Evolutionary conservation across 1,139 yeast genomes (phyloP).

Genomic region (Yamadazyma blattariae): DNA sequence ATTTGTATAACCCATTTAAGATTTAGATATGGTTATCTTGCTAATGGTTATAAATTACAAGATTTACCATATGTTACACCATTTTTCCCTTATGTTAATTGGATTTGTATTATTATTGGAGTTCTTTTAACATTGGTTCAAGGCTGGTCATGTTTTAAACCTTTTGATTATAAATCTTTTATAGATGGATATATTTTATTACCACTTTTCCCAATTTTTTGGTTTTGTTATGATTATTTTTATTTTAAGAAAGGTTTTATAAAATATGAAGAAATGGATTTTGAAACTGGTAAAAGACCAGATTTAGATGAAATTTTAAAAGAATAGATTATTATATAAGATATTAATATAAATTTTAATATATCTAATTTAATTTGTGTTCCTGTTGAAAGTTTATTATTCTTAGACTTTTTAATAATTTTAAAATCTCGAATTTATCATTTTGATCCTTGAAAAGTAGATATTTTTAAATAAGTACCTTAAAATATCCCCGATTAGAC

Average conservation of each 20-base stretch:
- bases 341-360: too few relatives aligned
- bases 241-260: slow-evolving; percentile 5
- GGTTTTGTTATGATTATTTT: slow-evolving; percentile 8
- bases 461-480: too few relatives aligned
- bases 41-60: slow-evolving; percentile 30
- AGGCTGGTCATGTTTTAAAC: slow-evolving; percentile 54
- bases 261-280: slow-evolving; percentile 7
- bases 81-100: slow-evolving; percentile 26
- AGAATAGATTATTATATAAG: background rate
- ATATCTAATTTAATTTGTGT: too few relatives aligned
- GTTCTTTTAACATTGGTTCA: slow-evolving; percentile 35
- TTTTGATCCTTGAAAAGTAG: too few relatives aligned
- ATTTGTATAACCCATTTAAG: slow-evolving; percentile 36
- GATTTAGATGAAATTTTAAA: slow-evolving; percentile 5
- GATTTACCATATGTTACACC: slow-evolving; percentile 32
- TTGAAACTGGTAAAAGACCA: slow-evolving; percentile 6
- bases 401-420: too few relatives aligned
- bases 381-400: too few relatives aligned
- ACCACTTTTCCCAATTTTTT: slow-evolving; percentile 21
- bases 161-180: slow-evolving; percentile 34
- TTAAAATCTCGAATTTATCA: too few relatives aligned
- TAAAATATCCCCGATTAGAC: too few relatives aligned
- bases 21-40: slow-evolving; percentile 35
- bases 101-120: slow-evolving; percentile 27
- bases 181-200: slow-evolving; percentile 37